Percentiles rank a stretch among this genome's conserved stretches.
Conservation (phyloP, 345 rosid genomes). For the Salix suchowensis region DNA sequence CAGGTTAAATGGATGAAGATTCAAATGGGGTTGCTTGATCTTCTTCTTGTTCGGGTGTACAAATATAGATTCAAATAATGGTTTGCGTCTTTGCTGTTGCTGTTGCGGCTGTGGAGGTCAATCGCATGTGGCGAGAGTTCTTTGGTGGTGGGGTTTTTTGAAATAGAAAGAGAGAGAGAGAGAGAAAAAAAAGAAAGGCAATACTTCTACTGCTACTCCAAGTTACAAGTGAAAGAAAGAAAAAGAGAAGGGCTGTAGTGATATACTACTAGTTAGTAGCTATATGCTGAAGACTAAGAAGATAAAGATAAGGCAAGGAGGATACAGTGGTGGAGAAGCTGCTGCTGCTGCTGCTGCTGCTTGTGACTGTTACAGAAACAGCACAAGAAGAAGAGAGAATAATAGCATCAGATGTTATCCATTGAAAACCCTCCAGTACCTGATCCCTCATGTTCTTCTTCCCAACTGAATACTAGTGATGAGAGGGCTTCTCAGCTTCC, state of each 20-base stretch:
- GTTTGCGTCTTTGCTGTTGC: slow-evolving; percentile 5
- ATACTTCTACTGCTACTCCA: background rate
- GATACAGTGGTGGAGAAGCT: slow-evolving; percentile 24
- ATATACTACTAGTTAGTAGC: background rate
- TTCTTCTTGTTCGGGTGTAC: background rate
- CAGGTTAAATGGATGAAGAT: slow-evolving; percentile 36
- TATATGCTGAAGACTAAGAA: slow-evolving; percentile 66
- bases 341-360: slow-evolving; percentile 14
- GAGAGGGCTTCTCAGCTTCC: slow-evolving; percentile 42
- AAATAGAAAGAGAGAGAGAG: slow-evolving; percentile 14
- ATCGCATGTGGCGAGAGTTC: slow-evolving; percentile 5
- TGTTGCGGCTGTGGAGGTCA: slow-evolving; percentile 8
- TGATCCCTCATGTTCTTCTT: slow-evolving; percentile 58
- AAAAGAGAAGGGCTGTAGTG: background rate
- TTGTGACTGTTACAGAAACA: slow-evolving; percentile 61
- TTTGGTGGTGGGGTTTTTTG: slow-evolving; percentile 32
- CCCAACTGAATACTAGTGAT: slow-evolving; percentile 28
- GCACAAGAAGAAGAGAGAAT: slow-evolving; percentile 61
- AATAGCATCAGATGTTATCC: slow-evolving; percentile 83
- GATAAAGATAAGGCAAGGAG: slow-evolving; percentile 36
- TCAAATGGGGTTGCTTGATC: slow-evolving; percentile 28
- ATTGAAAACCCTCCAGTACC: slow-evolving; percentile 56
- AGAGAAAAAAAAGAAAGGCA: background rate
- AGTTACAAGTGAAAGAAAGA: background rate
- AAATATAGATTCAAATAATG: background rate